Conservation (phyloP, 805 yeast species). For the Starmerella kuoi region DNA sequence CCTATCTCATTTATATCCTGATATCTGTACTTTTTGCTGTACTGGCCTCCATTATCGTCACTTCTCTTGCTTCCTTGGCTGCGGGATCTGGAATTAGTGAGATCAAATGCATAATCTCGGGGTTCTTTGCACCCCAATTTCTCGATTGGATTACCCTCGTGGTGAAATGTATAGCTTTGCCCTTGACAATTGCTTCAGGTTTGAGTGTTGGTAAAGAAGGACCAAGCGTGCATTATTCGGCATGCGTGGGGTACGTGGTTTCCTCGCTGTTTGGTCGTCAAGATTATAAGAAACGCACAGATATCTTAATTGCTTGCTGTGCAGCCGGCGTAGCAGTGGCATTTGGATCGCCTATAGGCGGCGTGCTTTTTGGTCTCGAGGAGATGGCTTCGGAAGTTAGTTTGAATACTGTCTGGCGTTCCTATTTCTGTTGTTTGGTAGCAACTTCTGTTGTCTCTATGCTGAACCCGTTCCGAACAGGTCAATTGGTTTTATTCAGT, state of each 20-base stretch:
- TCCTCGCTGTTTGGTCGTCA: slow-evolving; percentile 30
- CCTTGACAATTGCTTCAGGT: slow-evolving; percentile 87
- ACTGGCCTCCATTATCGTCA: slow-evolving; percentile 56
- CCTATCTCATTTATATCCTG: slow-evolving; percentile 45
- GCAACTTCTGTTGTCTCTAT: slow-evolving; percentile 73
- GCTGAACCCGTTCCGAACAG: slow-evolving; percentile 85
- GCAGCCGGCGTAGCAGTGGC: slow-evolving; percentile 99
- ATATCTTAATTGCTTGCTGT: slow-evolving; percentile 73
- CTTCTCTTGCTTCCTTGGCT: slow-evolving; percentile 68
- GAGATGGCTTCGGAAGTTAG: slow-evolving; percentile 66
- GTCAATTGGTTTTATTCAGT: slow-evolving; percentile 85
- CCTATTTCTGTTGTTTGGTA: slow-evolving; percentile 79
- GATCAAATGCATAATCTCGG: slow-evolving; percentile 86
- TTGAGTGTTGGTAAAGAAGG: slow-evolving; percentile 95
- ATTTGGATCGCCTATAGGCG: slow-evolving; percentile 88
- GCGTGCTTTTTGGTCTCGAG: slow-evolving; percentile 85
- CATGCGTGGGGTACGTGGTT: slow-evolving; percentile 80
- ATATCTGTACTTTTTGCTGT: slow-evolving; percentile 52
- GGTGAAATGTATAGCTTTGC: slow-evolving; percentile 70
- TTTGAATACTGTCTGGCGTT: slow-evolving; percentile 73
- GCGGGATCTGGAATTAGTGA: slow-evolving; percentile 98
- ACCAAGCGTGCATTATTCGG: slow-evolving; percentile 95
- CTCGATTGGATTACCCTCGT: slow-evolving; percentile 58
- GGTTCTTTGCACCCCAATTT: slow-evolving; percentile 70
- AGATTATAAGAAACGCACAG: slow-evolving; percentile 34